Percentiles rank a stretch among this genome's conserved stretches.
phyloP scores from a whole-genome alignment of 2,329 filamentous ascomycete genomes.

The Tolypocladium paradoxum region DNA sequence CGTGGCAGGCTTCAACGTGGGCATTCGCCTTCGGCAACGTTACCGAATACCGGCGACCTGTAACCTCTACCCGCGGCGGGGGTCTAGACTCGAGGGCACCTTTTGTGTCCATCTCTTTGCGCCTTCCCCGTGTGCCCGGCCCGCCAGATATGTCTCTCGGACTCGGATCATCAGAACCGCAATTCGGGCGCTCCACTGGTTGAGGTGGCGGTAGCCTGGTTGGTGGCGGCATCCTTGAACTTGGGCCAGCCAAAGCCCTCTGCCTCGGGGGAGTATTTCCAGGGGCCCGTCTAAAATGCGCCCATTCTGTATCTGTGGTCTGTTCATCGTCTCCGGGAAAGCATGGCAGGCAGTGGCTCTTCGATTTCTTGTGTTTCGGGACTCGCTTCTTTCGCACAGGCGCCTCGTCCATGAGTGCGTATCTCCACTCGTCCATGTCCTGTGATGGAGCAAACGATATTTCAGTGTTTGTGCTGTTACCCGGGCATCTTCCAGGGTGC shows the following conservation, averaged over 20 bases:
- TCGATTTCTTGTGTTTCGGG: slow-evolving; percentile 5
- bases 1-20: not conserved
- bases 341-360: slow-evolving; percentile 18
- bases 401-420: slow-evolving; percentile 20
- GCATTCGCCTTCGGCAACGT: not conserved
- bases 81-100: not conserved
- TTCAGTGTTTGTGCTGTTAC: slow-evolving; percentile 16
- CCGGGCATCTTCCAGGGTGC: slow-evolving; percentile 9
- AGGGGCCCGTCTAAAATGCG: slow-evolving; percentile 9
- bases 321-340: slow-evolving; percentile 12
- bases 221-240: not conserved
- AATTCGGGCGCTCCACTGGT: not conserved
- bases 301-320: slow-evolving; percentile 13
- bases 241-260: not conserved
- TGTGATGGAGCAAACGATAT: slow-evolving; percentile 19
- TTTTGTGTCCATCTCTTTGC: not conserved
- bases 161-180: slow-evolving; percentile 1
- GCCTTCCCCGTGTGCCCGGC: not conserved
- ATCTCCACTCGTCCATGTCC: slow-evolving; percentile 21
- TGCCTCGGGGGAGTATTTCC: not conserved
- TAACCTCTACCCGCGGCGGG: not conserved
- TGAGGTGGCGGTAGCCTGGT: slow-evolving; percentile 1
- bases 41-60: not conserved
- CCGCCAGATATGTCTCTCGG: not conserved
- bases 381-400: slow-evolving; percentile 11